Percentiles rank a stretch among this genome's conserved stretches.
phyloP scores from a whole-genome alignment of 345 rosid genomes.

The Erucastrum elatum region DNA sequence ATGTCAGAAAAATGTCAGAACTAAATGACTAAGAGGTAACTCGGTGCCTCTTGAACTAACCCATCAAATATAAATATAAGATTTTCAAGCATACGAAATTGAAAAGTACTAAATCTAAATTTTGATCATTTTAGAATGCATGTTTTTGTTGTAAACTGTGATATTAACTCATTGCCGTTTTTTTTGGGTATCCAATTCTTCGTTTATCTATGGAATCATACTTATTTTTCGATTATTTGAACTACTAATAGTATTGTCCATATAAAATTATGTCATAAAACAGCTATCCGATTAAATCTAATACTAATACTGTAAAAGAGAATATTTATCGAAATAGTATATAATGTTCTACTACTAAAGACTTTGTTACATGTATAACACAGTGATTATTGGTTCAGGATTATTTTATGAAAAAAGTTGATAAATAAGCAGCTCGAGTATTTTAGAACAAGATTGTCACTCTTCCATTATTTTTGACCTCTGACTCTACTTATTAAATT shows the following conservation, averaged over 20 bases:
- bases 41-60: not conserved
- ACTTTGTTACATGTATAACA: not conserved
- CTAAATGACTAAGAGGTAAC: not conserved
- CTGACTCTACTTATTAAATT: conserved; percentile 23
- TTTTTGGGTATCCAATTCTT: not conserved
- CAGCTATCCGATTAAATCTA: not conserved
- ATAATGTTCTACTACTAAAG: not conserved
- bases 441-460: conserved; percentile 6
- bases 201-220: not conserved
- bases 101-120: not conserved
- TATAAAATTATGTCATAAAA: not conserved
- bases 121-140: not conserved
- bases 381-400: not conserved
- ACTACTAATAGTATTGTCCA: not conserved
- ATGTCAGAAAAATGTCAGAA: not conserved
- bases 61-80: not conserved
- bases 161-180: not conserved
- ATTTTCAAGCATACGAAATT: too few species aligned
- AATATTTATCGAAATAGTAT: not conserved
- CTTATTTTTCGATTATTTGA: not conserved
- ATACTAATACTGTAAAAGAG: not conserved
- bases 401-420: conserved; percentile 5
- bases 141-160: not conserved
- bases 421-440: not conserved
- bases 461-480: conserved; percentile 28